phyloP scores from a whole-genome alignment of 2,329 filamentous ascomycete genomes.

The Fusarium concolor region DNA sequence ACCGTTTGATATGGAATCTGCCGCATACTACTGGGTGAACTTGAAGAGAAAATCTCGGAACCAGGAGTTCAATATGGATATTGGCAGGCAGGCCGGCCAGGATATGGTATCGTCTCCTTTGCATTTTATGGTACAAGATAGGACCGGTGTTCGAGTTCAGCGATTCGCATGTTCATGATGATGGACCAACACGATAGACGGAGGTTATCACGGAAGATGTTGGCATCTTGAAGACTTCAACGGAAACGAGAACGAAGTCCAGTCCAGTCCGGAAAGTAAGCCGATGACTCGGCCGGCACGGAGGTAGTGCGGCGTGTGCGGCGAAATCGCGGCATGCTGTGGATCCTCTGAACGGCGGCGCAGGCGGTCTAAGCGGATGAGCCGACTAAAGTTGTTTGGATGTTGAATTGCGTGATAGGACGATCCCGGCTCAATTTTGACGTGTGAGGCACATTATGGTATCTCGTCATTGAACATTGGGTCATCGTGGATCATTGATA shows the following conservation, averaged over 20 bases:
- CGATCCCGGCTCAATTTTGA: slow-evolving; percentile 31
- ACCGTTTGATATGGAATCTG: slow-evolving; percentile 13
- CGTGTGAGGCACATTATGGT: slow-evolving; percentile 21
- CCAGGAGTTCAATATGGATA: slow-evolving; percentile 9
- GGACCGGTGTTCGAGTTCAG: slow-evolving; percentile 2
- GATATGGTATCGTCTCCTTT: not conserved
- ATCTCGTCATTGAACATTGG: slow-evolving; percentile 17
- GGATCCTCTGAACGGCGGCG: slow-evolving; percentile 19
- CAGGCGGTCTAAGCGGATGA: slow-evolving; percentile 35
- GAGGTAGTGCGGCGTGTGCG: slow-evolving; percentile 43
- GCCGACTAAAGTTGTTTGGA: slow-evolving; percentile 27
- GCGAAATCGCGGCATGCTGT: slow-evolving; percentile 44
- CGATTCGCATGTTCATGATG: slow-evolving; percentile 27
- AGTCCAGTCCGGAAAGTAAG: slow-evolving; percentile 35
- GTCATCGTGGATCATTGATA: slow-evolving; percentile 5
- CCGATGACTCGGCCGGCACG: slow-evolving; percentile 37
- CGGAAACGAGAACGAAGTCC: slow-evolving; percentile 23
- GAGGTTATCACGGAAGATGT: slow-evolving; percentile 22
- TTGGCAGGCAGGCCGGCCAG: slow-evolving; percentile 21
- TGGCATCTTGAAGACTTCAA: slow-evolving; percentile 5
- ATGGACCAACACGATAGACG: slow-evolving; percentile 30
- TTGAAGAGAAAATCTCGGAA: slow-evolving; percentile 3
- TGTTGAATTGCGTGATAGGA: slow-evolving; percentile 44
- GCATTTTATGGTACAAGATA: slow-evolving; percentile 21
- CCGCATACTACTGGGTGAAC: slow-evolving; percentile 11